phyloP scores from a whole-genome alignment of 1,284 basidiomycete genomes.

The Anthracocystis setariae region DNA sequence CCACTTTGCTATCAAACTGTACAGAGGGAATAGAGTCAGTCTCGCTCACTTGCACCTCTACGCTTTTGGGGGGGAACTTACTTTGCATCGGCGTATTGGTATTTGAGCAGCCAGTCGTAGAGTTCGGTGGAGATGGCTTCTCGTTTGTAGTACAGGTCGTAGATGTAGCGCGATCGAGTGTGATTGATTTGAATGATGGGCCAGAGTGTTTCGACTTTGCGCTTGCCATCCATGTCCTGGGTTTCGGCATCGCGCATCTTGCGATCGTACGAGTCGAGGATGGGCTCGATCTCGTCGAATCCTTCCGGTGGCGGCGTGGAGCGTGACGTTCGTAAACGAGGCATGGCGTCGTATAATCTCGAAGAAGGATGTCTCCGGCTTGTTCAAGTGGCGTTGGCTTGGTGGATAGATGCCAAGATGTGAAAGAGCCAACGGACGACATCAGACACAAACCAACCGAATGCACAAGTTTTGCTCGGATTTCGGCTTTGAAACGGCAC shows the following conservation, averaged over 20 bases:
- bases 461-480: slow-evolving; percentile 2
- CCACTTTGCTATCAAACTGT: slow-evolving; percentile 97
- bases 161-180: slow-evolving; percentile 87
- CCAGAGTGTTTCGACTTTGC: slow-evolving; percentile 96
- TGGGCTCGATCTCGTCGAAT: slow-evolving; percentile 87
- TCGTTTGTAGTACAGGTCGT: slow-evolving; percentile 98
- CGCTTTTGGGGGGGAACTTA: slow-evolving; percentile 66
- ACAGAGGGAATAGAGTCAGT: too few species aligned
- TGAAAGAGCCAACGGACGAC: background rate
- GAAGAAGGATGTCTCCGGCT: too few species aligned
- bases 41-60: background rate
- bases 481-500: too few species aligned
- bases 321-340: slow-evolving; percentile 90
- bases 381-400: background rate
- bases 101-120: slow-evolving; percentile 98
- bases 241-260: slow-evolving; percentile 75
- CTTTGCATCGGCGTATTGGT: slow-evolving; percentile 97
- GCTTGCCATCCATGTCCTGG: slow-evolving; percentile 95
- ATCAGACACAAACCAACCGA: background rate
- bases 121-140: slow-evolving; percentile 92
- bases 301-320: slow-evolving; percentile 97
- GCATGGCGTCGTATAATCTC: slow-evolving; percentile 78
- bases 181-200: slow-evolving; percentile 98
- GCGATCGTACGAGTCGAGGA: slow-evolving; percentile 66
- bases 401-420: background rate